Evolutionary conservation across 352 stramenopile genomes (phyloP), one percentile per base, ranked within the genome.

Genomic region (Globisporangium megalacanthum): DNA sequence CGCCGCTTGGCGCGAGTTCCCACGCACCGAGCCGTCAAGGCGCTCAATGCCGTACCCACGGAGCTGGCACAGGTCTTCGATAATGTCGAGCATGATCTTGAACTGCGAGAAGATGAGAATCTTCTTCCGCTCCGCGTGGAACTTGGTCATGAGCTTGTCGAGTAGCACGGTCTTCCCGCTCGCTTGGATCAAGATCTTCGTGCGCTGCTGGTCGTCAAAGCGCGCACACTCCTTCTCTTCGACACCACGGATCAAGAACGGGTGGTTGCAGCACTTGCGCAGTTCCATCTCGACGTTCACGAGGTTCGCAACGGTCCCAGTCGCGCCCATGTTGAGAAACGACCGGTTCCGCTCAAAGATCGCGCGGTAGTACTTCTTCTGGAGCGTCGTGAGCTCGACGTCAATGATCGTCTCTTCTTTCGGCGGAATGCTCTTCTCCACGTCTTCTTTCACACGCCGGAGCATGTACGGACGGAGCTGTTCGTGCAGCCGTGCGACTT

Each of bases 231-330:
- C 97, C 61, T 98, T 97, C 25, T 98, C 92, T 70, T 99, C 97
- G 2, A 99, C 94, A 19, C 97, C 97, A 41, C 92, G 81, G 59
- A 99, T 96, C 37, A 99, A 80, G 70, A 98, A 99, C 13, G 98
- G 98, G 68, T 99, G 97, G 66, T 99, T 99, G 76, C 97, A 99
- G 74, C 96, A 99, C 75, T 99, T 99, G 56, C 97, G 84, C 52
- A 99, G 78, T 64, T 99, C 97, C 97, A 99, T 99, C 74, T 99
- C 96, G 56, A 99, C 97, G 60, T 99, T 99, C 73, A 99, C 98
- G 25, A 99, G 73, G 64, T 98, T 98, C 10, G 82, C 92, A 51
- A 98, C 94, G 4, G 86, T 97, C 8, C 97, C 83, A 33, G 96
- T 79, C 4, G 79, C 65, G 6, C 82, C 86, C 73, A 88, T 89